Base-by-base conservation (phyloP, 2,329 filamentous ascomycete genomes). In the Colletotrichum sp. region DNA sequence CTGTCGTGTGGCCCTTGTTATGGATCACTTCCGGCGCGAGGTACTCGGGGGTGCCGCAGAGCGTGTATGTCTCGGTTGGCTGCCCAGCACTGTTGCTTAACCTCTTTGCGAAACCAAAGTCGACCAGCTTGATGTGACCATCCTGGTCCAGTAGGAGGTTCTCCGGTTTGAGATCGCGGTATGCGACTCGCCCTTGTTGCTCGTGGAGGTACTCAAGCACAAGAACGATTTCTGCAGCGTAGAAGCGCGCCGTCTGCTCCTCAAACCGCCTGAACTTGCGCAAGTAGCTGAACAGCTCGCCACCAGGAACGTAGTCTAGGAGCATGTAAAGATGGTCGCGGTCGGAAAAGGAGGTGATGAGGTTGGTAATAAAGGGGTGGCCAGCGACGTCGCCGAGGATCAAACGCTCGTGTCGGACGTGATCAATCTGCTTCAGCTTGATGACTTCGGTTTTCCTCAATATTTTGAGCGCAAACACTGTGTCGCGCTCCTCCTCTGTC, bases 31-130 rank as follows among this genome's bases (percentile, higher is more conserved):
- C 95, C 7, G 95, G 95, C 3, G 95, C 95, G 61, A 96, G 91
- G 83, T 96, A 96, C 82, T 96, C 95, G 61, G 95, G 95, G 3
- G 95, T 96, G 67, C 95, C 95, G 84, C 95, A 96, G 32, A 96
- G 89, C 4, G 95, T 96, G 81, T 96, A 96, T 7, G 95, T 96
- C 85, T 96, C 94, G 66, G 88, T 87, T 7, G 88, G 87, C 36
- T 85, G 84, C 61, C 87, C 86, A 61, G 87, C 86, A 71, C 85
- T 85, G 78, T 87, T 86, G 48, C 94, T 93, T 28, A 96, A 89
- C 77, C 94, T 92, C 88, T 96, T 96, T 60, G 95, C 95, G 82
- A 96, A 96, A 13, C 95, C 95, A 86, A 96, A 96, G 84, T 96
- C 95, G 6, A 96, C 95, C 65, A 96, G 88, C 84, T 95, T 95